Evolutionary conservation across 176 grass and related monocot genomes (phyloP).

Genomic region (Juncus inflexus): DNA sequence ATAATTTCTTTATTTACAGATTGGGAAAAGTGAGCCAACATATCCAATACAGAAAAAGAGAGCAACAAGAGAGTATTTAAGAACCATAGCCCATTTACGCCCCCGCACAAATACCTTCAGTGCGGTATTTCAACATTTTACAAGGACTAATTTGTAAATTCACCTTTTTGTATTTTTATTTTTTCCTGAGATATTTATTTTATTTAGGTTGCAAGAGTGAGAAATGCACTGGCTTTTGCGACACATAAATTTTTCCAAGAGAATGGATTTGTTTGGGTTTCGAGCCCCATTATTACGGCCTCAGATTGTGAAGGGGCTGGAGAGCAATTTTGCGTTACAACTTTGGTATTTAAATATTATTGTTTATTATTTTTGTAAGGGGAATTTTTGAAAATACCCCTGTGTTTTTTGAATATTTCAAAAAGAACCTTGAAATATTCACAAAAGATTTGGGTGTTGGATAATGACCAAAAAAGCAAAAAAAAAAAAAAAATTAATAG

Average conservation of each 20-base stretch:
- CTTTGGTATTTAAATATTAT: conserved; percentile 49
- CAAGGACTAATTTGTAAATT: background rate
- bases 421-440: background rate
- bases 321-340: conserved; percentile 96
- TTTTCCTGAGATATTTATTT: conserved; percentile 28
- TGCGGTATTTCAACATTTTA: conserved; percentile 46
- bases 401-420: background rate
- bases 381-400: background rate
- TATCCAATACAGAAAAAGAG: conserved; percentile 99
- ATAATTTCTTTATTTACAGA: conserved; percentile 49
- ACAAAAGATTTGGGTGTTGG: no score
- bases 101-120: conserved; percentile 99
- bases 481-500: no score
- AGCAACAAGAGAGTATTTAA: conserved; percentile 84
- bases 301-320: conserved; percentile 98
- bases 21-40: conserved; percentile 84
- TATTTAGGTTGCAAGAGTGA: conserved; percentile 88
- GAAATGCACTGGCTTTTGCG: conserved; percentile 87
- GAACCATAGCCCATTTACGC: conserved; percentile 87
- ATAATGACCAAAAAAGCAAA: no score
- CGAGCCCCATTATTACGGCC: conserved; percentile 95
- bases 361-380: conserved; percentile 21
- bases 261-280: conserved; percentile 93
- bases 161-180: background rate
- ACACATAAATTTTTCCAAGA: conserved; percentile 99